Evolutionary conservation across 306 rosid species (phyloP), one percentile per base, ranked within the genome.

Genomic region (Vicia sativa): DNA sequence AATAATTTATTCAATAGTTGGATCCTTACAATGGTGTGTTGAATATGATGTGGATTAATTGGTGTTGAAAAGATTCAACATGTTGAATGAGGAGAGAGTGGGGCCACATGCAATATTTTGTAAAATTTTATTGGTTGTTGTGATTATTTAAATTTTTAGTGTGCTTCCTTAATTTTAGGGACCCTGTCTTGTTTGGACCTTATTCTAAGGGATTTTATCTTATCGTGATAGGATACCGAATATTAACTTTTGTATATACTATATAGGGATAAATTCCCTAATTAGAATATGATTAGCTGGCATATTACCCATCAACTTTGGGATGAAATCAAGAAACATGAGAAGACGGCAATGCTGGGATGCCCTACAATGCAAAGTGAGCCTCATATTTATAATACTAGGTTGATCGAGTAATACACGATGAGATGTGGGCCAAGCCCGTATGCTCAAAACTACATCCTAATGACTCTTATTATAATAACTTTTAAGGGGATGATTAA

Each of bases 181-280:
- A 57, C 48, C 46, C 15, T 23, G 39, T 39, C 53, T 54, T 44
- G 13, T 53, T 28, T 44, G 31, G 34, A 29, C 41, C 64, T 23
- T 41, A 69, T 53, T 63, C 67, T 58, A 29, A 44, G n/a, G 35
- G 23, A 43, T 34, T 18, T 44, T 25, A 58, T 58, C 14, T 29
- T 15, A 70, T 18, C 6, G n/a, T 59, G 4, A 9, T 7, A 29
- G 41, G 62, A 56, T 28, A 39, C 39, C 9, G 5, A 18, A 28
- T 34, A 56, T 28, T 56, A 56, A 28, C 23, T 56, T 28, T 56
- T 39, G 38, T 55, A 11, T 55, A 11, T 55, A 25, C 18, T 55
- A 11, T 55, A 11, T 55, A 25, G 38, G 37, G 61, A 55, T 55
- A 26, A 26, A 28, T 6, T 31, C 42, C 41, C 23, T 25, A 25